Conservation (phyloP, 371 early-diverging fungal genomes). For the Lichtheimia corymbifera region DNA sequence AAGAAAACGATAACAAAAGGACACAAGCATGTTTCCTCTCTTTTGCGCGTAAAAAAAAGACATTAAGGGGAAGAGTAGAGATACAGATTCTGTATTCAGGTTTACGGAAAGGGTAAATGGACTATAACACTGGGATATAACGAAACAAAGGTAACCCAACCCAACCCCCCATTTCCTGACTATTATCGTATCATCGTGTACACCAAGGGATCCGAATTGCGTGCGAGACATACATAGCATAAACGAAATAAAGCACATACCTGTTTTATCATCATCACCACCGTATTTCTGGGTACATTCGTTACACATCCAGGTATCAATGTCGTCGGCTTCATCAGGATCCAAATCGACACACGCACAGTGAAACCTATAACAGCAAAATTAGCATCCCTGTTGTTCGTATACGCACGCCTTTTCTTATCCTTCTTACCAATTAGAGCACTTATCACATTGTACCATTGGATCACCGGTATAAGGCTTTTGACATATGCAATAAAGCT, state of each 20-base stretch:
- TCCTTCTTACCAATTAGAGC: constrained; percentile 69
- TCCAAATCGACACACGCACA: constrained; percentile 70
- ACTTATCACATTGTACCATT: constrained; percentile 80
- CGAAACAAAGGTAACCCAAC: no score
- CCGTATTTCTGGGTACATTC: constrained; percentile 25
- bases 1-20: no score
- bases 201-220: background rate
- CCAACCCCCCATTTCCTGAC: background rate
- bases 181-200: background rate
- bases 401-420: background rate
- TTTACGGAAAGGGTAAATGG: no score
- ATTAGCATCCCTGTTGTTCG: background rate
- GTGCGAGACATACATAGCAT: background rate
- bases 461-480: constrained; percentile 70
- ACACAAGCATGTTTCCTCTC: no score
- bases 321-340: constrained; percentile 58
- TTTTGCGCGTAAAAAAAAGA: no score
- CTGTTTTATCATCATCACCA: background rate
- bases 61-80: no score
- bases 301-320: constrained; percentile 52
- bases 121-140: no score
- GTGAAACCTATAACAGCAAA: constrained; percentile 62
- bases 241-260: constrained; percentile 26
- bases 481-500: constrained; percentile 74
- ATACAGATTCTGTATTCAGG: no score